Conservation (phyloP, 257 asterid genomes). For the Nicotiana benthamiana region DNA sequence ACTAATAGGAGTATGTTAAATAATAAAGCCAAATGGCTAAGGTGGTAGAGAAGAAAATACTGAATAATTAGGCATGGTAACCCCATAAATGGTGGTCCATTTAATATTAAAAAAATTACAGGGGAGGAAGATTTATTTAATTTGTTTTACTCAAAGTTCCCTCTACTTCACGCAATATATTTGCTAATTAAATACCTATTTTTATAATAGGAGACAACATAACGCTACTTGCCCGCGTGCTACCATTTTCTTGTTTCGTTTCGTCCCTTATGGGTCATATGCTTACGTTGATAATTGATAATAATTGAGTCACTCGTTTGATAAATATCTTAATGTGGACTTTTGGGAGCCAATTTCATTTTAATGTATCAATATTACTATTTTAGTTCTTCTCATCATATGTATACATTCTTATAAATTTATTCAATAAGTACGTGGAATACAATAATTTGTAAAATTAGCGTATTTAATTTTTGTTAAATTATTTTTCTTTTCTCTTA, state of each 20-base stretch:
- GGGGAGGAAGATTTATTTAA: neutral
- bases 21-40: neutral
- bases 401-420: neutral
- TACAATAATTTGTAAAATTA: neutral
- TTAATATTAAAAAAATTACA: neutral
- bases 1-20: constrained; percentile 1
- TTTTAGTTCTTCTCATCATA: neutral
- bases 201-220: neutral
- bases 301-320: neutral
- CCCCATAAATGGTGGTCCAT: constrained; percentile 8
- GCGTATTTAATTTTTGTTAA: neutral
- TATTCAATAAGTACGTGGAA: neutral
- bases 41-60: constrained; percentile 1
- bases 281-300: constrained; percentile 3
- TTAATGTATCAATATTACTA: neutral
- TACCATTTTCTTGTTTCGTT: neutral
- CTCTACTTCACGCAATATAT: constrained; percentile 5
- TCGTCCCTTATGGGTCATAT: neutral
- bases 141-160: constrained; percentile 7
- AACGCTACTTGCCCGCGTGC: constrained; percentile 11
- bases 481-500: neutral
- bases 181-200: neutral
- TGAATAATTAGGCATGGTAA: constrained; percentile 6
- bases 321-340: constrained; percentile 7
- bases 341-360: neutral